Evolutionary conservation across 2,329 filamentous ascomycete genomes (phyloP), one percentile per base, ranked within the genome.

Genomic region (Aspergillus carbonarius): DNA sequence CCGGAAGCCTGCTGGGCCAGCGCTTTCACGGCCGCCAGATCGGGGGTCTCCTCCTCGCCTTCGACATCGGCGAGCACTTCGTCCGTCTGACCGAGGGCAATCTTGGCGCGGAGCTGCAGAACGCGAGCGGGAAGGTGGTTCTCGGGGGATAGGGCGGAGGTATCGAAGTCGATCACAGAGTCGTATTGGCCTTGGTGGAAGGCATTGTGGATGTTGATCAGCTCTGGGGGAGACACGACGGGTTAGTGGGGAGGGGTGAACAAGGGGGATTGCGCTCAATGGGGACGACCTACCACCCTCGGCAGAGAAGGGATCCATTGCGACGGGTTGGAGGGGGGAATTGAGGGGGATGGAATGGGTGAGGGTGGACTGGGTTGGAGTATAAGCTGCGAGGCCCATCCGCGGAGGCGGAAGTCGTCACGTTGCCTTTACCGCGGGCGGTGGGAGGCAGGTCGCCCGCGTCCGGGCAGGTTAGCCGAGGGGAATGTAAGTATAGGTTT

Each of bases 81-180:
- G 63, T 88, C 81, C 61, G 88, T 85, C 72, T 96, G 87, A 55
- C 92, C 91, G 7, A 93, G 84, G 53, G 92, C 92, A 70, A 96
- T 86, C 72, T 88, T 89, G 44, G 93, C 88, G 73, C 95, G 91
- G 63, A 93, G 86, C 73, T 89, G 83, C 57, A 98, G 85, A 46
- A 96, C 80, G 59, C 88, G 88, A 40, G 91, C 90, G 42, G 91
- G 86, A 13, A 92, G 82, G 48, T 83, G 82, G 79, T 97, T 97
- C 69, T 89, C 86, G 63, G 87, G 67, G 46, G 91, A 95, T 71
- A 98, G 89, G 60, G 87, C 82, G 5, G 89, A 87, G 44, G 87
- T 89, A 76, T 96, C 89, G 78, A 92, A 96, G 79, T 95, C 89
- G 76, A 96, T 77, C 63, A 96, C 93, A 72, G 88, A 83, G 72